Conservation (phyloP, 768 basidiomycete genomes). For the Gelatoporia subvermispora region DNA sequence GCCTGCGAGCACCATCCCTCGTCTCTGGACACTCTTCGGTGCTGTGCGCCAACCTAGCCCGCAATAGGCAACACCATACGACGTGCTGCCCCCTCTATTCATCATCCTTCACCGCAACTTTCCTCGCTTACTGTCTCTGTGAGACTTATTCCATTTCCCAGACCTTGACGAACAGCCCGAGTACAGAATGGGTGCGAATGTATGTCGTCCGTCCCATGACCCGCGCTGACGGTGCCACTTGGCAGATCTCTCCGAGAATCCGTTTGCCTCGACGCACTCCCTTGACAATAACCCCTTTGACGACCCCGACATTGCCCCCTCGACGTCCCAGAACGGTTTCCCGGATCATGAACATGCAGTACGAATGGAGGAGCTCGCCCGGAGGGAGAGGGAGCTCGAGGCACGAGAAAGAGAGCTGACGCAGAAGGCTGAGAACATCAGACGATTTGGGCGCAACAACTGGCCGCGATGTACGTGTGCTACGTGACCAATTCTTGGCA, state of each 20-base stretch:
- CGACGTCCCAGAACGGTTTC: constrained; percentile 14
- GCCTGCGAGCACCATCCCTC: no score
- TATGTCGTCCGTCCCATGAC: no score
- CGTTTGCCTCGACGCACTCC: constrained; percentile 80
- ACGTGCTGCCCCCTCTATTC: no score
- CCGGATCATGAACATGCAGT: constrained; percentile 30
- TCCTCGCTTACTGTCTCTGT: no score
- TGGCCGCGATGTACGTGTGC: constrained; percentile 80
- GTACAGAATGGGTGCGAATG: no score
- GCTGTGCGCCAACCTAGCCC: no score
- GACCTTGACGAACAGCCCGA: no score
- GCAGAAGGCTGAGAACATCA: constrained; percentile 62
- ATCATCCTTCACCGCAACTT: no score
- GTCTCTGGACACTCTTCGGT: no score
- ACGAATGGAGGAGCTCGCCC: constrained; percentile 61
- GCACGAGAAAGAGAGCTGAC: constrained; percentile 72
- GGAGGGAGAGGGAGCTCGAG: constrained; percentile 78
- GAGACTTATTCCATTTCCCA: no score
- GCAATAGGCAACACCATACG: no score
- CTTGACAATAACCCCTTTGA: constrained; percentile 89
- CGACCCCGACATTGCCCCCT: constrained; percentile 44
- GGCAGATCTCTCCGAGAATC: constrained; percentile 50
- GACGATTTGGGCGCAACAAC: constrained; percentile 81
- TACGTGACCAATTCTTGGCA: neutral
- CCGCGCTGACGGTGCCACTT: no score